These are phyloP conservation scores for Lecanicillium sp. DNA, from an alignment of 2,329 filamentous ascomycete species.

Conservation along the genomic window DNA sequence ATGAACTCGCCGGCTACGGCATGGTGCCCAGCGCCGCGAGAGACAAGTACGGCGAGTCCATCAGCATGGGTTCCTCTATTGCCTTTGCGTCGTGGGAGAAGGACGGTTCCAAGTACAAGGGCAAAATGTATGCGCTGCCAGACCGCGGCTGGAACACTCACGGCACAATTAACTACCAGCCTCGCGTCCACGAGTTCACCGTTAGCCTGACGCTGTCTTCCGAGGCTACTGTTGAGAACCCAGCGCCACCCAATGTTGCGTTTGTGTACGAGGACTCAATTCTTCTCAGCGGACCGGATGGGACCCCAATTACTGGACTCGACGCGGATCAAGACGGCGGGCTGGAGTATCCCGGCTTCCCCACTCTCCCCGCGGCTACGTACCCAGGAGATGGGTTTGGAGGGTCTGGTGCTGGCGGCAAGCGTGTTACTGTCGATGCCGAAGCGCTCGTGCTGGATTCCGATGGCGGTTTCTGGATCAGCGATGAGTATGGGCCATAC, in stretches of 20 bases:
- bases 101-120: slow-evolving; percentile 45
- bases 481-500: slow-evolving; percentile 65
- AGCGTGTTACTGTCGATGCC: slow-evolving; percentile 52
- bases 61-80: slow-evolving; percentile 59
- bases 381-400: slow-evolving; percentile 64
- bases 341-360: slow-evolving; percentile 49
- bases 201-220: slow-evolving; percentile 48
- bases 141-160: slow-evolving; percentile 70
- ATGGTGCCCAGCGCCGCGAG: slow-evolving; percentile 46
- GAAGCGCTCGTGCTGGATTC: slow-evolving; percentile 57
- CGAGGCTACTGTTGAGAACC: slow-evolving; percentile 41
- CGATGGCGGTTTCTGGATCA: slow-evolving; percentile 59
- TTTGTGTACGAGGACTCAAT: slow-evolving; percentile 59
- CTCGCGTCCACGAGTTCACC: slow-evolving; percentile 59
- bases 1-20: slow-evolving; percentile 60
- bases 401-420: slow-evolving; percentile 48
- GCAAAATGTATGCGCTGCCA: slow-evolving; percentile 55
- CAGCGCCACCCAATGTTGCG: slow-evolving; percentile 51
- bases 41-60: slow-evolving; percentile 63
- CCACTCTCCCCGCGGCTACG: slow-evolving; percentile 53
- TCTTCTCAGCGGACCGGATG: slow-evolving; percentile 55
- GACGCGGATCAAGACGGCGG: slow-evolving; percentile 50
- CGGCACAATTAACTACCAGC: slow-evolving; percentile 61
- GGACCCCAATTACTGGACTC: slow-evolving; percentile 54
- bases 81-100: slow-evolving; percentile 56